phyloP scores from a whole-genome alignment of 768 basidiomycete species.

The Kwoniella shandongensis region DNA sequence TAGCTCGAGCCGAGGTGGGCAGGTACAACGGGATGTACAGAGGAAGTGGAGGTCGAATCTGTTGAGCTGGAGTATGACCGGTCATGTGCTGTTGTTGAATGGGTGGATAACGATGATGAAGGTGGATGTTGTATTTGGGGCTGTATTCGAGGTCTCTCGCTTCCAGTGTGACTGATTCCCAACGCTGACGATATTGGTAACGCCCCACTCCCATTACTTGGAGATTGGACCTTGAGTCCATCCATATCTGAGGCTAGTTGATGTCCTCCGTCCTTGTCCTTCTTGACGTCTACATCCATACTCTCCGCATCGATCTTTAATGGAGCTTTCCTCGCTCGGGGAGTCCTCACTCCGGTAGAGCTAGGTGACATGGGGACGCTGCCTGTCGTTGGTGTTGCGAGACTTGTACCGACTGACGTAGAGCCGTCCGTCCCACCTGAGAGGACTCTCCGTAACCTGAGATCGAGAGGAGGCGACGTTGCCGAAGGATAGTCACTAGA shows the following conservation, averaged over 20 bases:
- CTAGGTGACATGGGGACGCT: constrained; percentile 26
- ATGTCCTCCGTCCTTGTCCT: constrained; percentile 15
- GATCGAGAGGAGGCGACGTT: background rate
- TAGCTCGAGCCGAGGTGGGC: constrained; percentile 41
- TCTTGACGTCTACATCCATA: background rate
- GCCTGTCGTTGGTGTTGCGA: constrained; percentile 8
- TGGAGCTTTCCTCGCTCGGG: constrained; percentile 22
- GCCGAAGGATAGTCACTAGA: background rate
- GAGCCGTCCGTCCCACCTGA: constrained; percentile 12
- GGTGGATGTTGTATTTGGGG: background rate
- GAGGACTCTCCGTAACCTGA: constrained; percentile 8
- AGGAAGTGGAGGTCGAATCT: constrained; percentile 25
- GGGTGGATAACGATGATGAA: background rate
- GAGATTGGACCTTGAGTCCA: constrained; percentile 27
- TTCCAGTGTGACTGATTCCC: constrained; percentile 1
- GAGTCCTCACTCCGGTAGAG: constrained; percentile 32
- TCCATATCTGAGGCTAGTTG: constrained; percentile 24
- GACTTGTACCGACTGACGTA: background rate
- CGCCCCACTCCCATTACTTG: background rate
- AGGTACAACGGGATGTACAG: constrained; percentile 17
- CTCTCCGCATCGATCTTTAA: constrained; percentile 6
- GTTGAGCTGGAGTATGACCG: constrained; percentile 37
- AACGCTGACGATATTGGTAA: background rate
- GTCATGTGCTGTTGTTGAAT: constrained; percentile 11
- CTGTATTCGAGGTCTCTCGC: constrained; percentile 1